Percentiles rank a stretch among this genome's conserved stretches.
Conservation (phyloP, 495 filamentous ascomycete genomes). For the Darksidea phi region DNA sequence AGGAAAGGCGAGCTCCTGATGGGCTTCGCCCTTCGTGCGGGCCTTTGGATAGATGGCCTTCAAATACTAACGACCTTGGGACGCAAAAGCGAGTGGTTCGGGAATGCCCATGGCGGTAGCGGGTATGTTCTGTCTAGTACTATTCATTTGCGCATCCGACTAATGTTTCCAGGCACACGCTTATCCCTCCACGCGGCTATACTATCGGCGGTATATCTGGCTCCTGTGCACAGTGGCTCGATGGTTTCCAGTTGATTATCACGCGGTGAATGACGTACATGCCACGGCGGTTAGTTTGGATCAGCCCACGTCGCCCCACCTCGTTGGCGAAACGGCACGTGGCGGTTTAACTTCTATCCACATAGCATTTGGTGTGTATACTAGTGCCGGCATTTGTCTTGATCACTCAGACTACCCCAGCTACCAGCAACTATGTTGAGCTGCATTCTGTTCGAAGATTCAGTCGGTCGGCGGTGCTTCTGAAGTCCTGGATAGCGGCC, state of each 20-base stretch:
- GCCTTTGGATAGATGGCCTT: slow-evolving; percentile 84
- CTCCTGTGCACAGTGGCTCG: slow-evolving; percentile 77
- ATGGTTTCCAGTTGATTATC: slow-evolving; percentile 86
- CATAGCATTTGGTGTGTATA: no score
- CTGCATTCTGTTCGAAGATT: no score
- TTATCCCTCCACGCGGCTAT: slow-evolving; percentile 88
- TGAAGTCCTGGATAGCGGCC: no score
- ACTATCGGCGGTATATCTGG: slow-evolving; percentile 85
- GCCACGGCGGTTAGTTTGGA: no score
- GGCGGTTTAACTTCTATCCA: no score
- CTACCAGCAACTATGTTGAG: no score
- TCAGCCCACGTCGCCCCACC: no score
- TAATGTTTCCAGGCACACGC: slow-evolving; percentile 62
- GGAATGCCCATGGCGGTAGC: slow-evolving; percentile 76
- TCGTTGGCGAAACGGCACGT: no score
- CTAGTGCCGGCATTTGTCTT: no score
- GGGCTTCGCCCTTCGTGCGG: slow-evolving; percentile 81
- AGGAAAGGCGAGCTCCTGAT: slow-evolving; percentile 81
- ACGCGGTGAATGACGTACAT: slow-evolving; percentile 46
- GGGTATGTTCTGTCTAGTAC: slow-evolving; percentile 57
- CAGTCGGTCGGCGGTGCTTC: no score
- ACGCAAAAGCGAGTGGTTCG: slow-evolving; percentile 79
- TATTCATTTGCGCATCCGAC: slow-evolving; percentile 17
- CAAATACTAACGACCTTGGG: slow-evolving; percentile 88
- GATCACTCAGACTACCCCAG: no score